phyloP scores from a whole-genome alignment of 2,329 filamentous ascomycete species.

The Trichocomaceae sp. region DNA sequence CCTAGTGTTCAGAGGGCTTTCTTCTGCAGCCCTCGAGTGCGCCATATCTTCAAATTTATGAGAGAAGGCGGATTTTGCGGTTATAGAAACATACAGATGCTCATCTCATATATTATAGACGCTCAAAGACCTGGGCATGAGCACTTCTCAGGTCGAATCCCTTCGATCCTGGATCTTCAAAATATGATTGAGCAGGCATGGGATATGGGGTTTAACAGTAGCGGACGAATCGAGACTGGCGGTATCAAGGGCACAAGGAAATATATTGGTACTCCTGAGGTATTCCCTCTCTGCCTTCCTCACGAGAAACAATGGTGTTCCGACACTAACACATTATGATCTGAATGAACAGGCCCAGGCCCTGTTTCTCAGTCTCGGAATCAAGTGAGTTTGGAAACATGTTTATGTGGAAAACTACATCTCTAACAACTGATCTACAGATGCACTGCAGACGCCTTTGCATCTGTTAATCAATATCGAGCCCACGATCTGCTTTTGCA shows the following conservation, averaged over 20 bases:
- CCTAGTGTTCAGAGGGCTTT: conserved; percentile 62
- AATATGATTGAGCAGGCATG: conserved; percentile 81
- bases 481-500: conserved; percentile 55
- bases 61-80: conserved; percentile 87
- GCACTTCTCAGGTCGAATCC: conserved; percentile 56
- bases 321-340: conserved; percentile 10
- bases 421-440: conserved; percentile 16
- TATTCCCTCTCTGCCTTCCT: conserved; percentile 29
- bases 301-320: not conserved
- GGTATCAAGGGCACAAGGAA: conserved; percentile 84
- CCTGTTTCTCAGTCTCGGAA: conserved; percentile 62
- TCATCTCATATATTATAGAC: conserved; percentile 69
- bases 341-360: conserved; percentile 62
- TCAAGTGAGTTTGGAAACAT: conserved; percentile 47
- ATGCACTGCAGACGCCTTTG: conserved; percentile 58
- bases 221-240: conserved; percentile 73
- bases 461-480: conserved; percentile 39
- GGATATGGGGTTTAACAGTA: conserved; percentile 73
- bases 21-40: conserved; percentile 67
- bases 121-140: conserved; percentile 51
- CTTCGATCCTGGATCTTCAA: conserved; percentile 75
- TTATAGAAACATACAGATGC: conserved; percentile 91
- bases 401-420: not conserved
- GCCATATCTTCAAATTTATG: conserved; percentile 76
- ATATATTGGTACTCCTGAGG: conserved; percentile 90